A percentile compares a stretch with the other conserved stretches of the same genome.
Evolutionary conservation across 805 yeast species (phyloP).

Genomic region (Ogataea zsoltii): DNA sequence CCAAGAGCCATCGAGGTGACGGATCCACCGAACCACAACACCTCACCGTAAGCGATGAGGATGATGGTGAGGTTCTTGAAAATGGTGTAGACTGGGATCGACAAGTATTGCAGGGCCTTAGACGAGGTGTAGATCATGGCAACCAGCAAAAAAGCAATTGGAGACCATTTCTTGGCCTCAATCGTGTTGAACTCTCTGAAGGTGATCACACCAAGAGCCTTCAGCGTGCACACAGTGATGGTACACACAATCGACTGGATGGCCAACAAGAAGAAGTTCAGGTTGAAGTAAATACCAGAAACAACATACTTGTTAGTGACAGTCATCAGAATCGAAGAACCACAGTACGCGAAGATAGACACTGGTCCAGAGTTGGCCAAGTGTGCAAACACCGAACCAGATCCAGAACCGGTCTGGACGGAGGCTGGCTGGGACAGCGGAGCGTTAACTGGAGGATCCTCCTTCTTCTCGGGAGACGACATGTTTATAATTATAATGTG

Average conservation of each 20-base stretch:
- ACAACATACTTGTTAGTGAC: slow-evolving; percentile 95
- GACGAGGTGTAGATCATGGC: slow-evolving; percentile 95
- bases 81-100: slow-evolving; percentile 95
- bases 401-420: slow-evolving; percentile 17
- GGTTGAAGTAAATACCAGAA: slow-evolving; percentile 64
- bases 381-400: slow-evolving; percentile 20
- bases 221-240: slow-evolving; percentile 68
- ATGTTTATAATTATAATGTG: slow-evolving; percentile 11
- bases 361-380: slow-evolving; percentile 58
- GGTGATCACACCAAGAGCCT: slow-evolving; percentile 71
- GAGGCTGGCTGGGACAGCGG: slow-evolving; percentile 20
- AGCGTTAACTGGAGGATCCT: slow-evolving; percentile 25
- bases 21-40: slow-evolving; percentile 91
- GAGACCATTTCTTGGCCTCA: slow-evolving; percentile 96
- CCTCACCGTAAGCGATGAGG: slow-evolving; percentile 97
- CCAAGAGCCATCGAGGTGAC: slow-evolving; percentile 89
- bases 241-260: slow-evolving; percentile 87
- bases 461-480: slow-evolving; percentile 29
- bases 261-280: slow-evolving; percentile 87
- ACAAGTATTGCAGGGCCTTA: slow-evolving; percentile 86
- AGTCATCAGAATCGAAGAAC: slow-evolving; percentile 94
- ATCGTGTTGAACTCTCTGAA: slow-evolving; percentile 82
- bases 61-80: slow-evolving; percentile 97
- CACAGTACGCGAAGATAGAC: slow-evolving; percentile 83
- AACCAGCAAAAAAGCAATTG: slow-evolving; percentile 86